Evolutionary conservation across 148 eudicot genomes (phyloP).

Genomic region (Vaccinium macrocarpon): DNA sequence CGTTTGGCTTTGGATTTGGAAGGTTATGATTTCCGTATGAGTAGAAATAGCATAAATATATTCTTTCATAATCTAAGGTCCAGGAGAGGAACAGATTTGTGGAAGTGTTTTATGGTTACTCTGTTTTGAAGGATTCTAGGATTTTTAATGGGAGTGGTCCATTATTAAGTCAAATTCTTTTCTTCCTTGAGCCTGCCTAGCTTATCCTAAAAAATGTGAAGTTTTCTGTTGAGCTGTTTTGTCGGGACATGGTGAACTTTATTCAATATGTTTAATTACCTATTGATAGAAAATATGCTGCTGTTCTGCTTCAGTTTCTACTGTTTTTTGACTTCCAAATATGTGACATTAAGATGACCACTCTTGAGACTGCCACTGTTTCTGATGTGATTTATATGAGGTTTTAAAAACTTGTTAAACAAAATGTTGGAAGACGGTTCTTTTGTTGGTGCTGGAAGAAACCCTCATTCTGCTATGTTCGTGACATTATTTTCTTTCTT

Average conservation of each 20-base stretch:
- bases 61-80: not conserved
- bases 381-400: not conserved
- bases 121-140: not conserved
- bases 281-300: not conserved
- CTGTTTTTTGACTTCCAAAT: not conserved
- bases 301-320: not conserved
- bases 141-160: not conserved
- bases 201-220: not conserved
- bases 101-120: not conserved
- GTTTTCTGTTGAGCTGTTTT: conserved; percentile 10
- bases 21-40: not conserved
- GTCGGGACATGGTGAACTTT: not conserved
- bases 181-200: not conserved
- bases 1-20: not conserved
- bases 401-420: not conserved
- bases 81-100: not conserved
- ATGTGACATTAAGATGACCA: not conserved
- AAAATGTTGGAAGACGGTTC: not conserved
- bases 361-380: not conserved
- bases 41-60: not conserved
- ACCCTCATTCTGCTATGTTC: not conserved
- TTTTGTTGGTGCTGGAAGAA: not conserved
- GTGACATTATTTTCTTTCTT: not conserved
- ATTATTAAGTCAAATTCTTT: not conserved
- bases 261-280: not conserved